Conservation (phyloP, 805 yeast genomes). For the Candida sakaeoensis region DNA sequence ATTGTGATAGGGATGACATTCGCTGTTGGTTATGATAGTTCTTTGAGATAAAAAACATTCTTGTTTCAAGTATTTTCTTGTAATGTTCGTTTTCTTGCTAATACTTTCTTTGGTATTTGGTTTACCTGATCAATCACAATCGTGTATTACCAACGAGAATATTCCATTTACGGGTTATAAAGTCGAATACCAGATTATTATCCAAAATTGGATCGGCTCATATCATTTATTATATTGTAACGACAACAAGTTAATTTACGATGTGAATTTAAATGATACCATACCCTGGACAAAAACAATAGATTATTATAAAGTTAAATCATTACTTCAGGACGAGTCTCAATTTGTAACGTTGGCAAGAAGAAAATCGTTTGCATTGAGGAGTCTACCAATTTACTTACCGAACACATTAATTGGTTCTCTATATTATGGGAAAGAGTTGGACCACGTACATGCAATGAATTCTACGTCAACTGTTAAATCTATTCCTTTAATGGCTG, state of each 20-base stretch:
- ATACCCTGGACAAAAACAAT: conserved; percentile 24
- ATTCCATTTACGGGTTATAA: conserved; percentile 25
- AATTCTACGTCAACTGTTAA: conserved; percentile 1
- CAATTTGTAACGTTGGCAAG: conserved; percentile 17
- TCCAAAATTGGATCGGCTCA: conserved; percentile 11
- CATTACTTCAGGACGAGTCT: neutral
- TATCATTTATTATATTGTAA: conserved; percentile 26
- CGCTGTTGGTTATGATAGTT: conserved; percentile 40
- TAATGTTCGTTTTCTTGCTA: neutral
- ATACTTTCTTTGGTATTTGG: neutral
- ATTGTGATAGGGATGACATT: conserved; percentile 49
- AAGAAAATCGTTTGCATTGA: conserved; percentile 18
- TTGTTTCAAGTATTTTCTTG: neutral
- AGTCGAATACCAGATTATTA: conserved; percentile 20
- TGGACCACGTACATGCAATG: neutral
- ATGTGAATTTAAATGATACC: conserved; percentile 13
- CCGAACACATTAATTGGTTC: conserved; percentile 28
- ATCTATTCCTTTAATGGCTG: conserved; percentile 24
- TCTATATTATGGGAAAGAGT: conserved; percentile 10
- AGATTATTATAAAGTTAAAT: conserved; percentile 8
- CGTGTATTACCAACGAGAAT: conserved; percentile 10
- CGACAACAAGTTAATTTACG: conserved; percentile 25
- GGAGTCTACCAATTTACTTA: conserved; percentile 21
- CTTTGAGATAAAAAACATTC: neutral
- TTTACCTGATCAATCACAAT: conserved; percentile 10